phyloP scores from a whole-genome alignment of 306 rosid genomes.

The Cucurbita pepo region DNA sequence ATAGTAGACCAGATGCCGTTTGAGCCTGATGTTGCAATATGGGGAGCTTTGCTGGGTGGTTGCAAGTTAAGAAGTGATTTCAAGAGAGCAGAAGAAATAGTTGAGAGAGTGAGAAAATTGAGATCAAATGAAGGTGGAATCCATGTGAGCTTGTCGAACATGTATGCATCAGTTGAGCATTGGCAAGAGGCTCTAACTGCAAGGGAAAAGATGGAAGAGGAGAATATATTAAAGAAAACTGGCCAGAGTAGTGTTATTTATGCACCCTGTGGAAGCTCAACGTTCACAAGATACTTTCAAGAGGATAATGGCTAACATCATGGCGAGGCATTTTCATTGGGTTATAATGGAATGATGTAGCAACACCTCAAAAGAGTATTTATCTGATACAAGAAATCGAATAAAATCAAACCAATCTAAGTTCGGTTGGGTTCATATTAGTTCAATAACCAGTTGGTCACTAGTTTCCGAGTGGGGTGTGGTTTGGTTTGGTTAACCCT shows the following conservation, averaged over 20 bases:
- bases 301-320: not conserved
- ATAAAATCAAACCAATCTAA: not conserved
- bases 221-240: conserved; percentile 8
- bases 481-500: too few relatives aligned
- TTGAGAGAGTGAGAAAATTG: not conserved
- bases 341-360: not conserved
- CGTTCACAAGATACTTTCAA: not conserved
- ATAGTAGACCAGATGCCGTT: conserved; percentile 4
- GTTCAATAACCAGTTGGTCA: not conserved
- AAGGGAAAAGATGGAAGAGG: conserved; percentile 11
- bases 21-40: conserved; percentile 12
- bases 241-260: conserved; percentile 8
- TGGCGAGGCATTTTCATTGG: not conserved
- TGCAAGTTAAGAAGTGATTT: conserved; percentile 9
- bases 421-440: not conserved
- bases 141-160: conserved; percentile 12
- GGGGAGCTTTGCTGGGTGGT: conserved; percentile 18
- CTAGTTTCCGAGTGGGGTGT: not conserved
- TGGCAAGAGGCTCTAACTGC: conserved; percentile 13
- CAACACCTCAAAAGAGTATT: not conserved
- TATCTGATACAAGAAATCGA: not conserved
- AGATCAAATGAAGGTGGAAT: conserved; percentile 7
- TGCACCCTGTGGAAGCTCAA: not conserved
- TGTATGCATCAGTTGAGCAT: conserved; percentile 13
- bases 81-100: conserved; percentile 11